Percentiles rank a stretch among this genome's conserved stretches.
Evolutionary conservation across 305 asterid species (phyloP).

Genomic region (Solanum hybrid): DNA sequence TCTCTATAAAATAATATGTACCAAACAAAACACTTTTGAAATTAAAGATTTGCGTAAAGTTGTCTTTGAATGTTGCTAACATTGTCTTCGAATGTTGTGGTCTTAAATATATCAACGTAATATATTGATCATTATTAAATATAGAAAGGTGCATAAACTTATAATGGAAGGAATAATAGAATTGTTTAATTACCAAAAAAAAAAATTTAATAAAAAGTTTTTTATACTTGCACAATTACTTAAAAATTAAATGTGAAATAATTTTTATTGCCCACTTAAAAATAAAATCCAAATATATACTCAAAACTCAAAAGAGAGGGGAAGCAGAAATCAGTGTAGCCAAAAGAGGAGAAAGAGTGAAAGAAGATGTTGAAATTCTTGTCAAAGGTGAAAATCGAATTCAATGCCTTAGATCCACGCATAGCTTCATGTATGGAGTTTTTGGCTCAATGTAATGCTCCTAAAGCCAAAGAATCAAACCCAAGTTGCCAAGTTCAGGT

Average conservation of each 20-base stretch:
- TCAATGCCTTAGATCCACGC: slow-evolving; percentile 38
- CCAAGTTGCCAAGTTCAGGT: too few species aligned
- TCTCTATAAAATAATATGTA: neutral
- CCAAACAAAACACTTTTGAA: neutral
- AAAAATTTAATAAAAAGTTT: neutral
- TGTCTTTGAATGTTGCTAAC: neutral
- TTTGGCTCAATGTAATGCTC: too few species aligned
- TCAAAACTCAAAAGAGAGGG: neutral
- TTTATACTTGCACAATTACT: neutral
- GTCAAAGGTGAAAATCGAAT: slow-evolving; percentile 80
- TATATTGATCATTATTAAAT: neutral
- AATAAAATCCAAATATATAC: neutral
- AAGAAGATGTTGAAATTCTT: slow-evolving; percentile 69
- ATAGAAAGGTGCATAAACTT: neutral
- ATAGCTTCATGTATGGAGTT: too few species aligned
- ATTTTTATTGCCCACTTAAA: neutral
- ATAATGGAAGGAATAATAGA: neutral
- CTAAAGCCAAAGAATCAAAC: too few species aligned
- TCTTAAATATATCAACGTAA: neutral
- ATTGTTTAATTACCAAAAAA: neutral
- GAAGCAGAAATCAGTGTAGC: neutral
- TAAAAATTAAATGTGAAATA: neutral
- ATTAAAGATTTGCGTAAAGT: neutral
- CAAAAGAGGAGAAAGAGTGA: neutral
- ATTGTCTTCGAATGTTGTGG: neutral